Conservation (phyloP, 2,329 filamentous ascomycete genomes). For the Clonostachys sp. region DNA sequence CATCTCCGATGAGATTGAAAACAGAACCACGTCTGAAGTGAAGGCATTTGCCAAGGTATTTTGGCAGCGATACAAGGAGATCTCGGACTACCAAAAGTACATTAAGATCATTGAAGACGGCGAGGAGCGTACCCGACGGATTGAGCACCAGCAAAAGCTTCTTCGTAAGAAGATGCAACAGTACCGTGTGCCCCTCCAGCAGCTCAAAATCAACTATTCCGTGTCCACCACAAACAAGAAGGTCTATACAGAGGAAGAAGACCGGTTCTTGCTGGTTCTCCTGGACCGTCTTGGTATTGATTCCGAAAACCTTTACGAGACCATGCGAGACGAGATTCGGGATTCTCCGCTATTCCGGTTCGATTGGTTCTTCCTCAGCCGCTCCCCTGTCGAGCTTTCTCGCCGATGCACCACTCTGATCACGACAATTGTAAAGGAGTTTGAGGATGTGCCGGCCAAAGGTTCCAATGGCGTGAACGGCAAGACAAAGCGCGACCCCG, state of each 20-base stretch:
- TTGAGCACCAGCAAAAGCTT: conserved; percentile 89
- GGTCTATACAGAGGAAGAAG: conserved; percentile 97
- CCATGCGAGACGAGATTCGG: conserved; percentile 94
- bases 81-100: conserved; percentile 84
- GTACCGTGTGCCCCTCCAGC: conserved; percentile 95
- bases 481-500: conserved; percentile 67
- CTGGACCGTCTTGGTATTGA: conserved; percentile 91
- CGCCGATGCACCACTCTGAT: conserved; percentile 90
- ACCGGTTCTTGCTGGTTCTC: conserved; percentile 90
- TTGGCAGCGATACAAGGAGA: conserved; percentile 91
- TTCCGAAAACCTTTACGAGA: conserved; percentile 83
- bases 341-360: conserved; percentile 94
- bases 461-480: conserved; percentile 59
- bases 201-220: conserved; percentile 98
- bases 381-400: conserved; percentile 88
- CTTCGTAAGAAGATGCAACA: conserved; percentile 92
- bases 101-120: conserved; percentile 87
- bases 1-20: conserved; percentile 87
- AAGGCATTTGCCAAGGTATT: conserved; percentile 91
- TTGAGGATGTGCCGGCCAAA: conserved; percentile 63
- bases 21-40: conserved; percentile 80
- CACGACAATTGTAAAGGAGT: conserved; percentile 91
- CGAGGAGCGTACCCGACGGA: conserved; percentile 83
- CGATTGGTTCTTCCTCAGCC: conserved; percentile 98
- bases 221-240: conserved; percentile 99